These are phyloP conservation scores for Lactifluus rugatus DNA, from an alignment of 768 basidiomycete genomes.

Conservation along the genomic window DNA sequence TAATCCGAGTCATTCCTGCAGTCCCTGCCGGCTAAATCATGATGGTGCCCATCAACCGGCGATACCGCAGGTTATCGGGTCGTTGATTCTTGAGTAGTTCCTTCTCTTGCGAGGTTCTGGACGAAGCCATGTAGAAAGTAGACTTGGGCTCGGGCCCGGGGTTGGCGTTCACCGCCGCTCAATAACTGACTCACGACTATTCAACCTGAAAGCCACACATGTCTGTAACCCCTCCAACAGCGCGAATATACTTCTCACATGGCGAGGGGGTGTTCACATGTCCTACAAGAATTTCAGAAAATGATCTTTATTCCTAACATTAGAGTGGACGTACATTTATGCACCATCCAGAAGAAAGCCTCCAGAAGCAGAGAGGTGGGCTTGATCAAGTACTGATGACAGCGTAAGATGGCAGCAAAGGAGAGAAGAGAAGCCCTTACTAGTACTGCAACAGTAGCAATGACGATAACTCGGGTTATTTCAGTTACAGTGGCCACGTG, in stretches of 20 bases:
- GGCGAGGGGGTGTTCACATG: conserved; percentile 46
- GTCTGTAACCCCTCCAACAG: background rate
- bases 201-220: background rate
- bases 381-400: conserved; percentile 24
- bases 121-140: background rate
- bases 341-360: conserved; percentile 42
- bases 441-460: too few relatives aligned
- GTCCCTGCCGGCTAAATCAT: background rate
- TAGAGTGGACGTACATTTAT: conserved; percentile 35
- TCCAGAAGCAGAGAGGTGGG: conserved; percentile 40
- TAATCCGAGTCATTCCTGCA: too few relatives aligned
- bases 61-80: background rate
- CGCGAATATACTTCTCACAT: too few relatives aligned
- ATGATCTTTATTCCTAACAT: background rate
- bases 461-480: too few relatives aligned
- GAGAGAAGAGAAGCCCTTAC: too few relatives aligned
- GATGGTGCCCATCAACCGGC: background rate
- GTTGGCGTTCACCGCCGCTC: background rate
- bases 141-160: too few relatives aligned
- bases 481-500: too few relatives aligned
- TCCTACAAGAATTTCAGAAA: conserved; percentile 24
- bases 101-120: too few relatives aligned
- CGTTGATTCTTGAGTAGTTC: background rate
- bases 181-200: background rate
- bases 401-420: too few relatives aligned